Evolutionary conservation across 345 rosid species (phyloP).

Genomic region (Hibiscus trionum): DNA sequence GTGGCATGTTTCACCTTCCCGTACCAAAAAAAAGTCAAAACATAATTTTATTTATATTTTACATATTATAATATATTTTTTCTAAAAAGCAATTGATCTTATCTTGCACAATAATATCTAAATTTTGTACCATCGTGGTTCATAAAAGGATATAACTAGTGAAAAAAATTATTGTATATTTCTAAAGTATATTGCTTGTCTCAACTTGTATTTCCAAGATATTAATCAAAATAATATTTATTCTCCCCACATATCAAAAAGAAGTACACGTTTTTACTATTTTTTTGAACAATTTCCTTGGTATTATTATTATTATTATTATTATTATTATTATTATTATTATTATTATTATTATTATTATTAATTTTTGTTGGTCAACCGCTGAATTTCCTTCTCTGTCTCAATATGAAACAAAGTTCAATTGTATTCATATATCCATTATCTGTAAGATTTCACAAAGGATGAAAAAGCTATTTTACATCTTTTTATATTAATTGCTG

Average conservation of each 20-base stretch:
- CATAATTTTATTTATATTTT: not conserved
- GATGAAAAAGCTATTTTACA: not conserved
- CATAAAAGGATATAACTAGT: not conserved
- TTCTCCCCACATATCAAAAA: not conserved
- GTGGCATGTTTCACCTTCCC: not conserved
- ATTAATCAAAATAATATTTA: not conserved
- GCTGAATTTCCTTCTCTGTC: not conserved
- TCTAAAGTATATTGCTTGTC: not conserved
- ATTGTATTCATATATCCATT: not conserved
- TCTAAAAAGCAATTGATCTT: not conserved
- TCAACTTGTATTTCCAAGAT: not conserved
- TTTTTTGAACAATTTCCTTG: not conserved
- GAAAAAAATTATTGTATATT: not conserved
- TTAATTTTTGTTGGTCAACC: not conserved
- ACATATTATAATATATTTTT: not conserved
- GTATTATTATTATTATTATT: too few species aligned
- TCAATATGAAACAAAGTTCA: not conserved
- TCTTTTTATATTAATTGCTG: not conserved
- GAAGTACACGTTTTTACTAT: not conserved
- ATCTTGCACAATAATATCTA: not conserved
- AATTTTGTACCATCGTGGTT: not conserved
- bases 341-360: not conserved
- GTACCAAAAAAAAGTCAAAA: not conserved
- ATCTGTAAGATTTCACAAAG: not conserved
- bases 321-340: too few species aligned